Base-by-base conservation (phyloP, 1,284 basidiomycete species). In the Moesziomyces sp. region DNA sequence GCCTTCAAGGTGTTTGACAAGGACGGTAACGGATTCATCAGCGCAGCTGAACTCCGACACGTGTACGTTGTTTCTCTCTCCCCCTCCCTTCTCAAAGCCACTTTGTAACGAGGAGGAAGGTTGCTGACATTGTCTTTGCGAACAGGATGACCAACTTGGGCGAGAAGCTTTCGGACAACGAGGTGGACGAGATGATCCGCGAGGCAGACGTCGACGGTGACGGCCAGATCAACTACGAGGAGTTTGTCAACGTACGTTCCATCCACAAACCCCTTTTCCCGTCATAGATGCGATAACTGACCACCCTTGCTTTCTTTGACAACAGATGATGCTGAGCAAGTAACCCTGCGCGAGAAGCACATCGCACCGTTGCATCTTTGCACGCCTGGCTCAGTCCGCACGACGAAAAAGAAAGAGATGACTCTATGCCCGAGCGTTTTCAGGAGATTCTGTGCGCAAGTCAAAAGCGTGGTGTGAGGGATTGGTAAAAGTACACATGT, bases 171-270 rank as follows among this genome's bases (percentile, higher is more conserved):
- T 90, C 93, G 18, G 94, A 97, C 81, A 89, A 86, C 40, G 96
- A 98, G 86, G 93, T 98, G 68, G 92, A 95, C 78, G 94, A 97
- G 87, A 98, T 99, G 96, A 98, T 99, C 85, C 90, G 94, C 62
- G 96, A 98, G 86, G 96, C 96, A 57, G 96, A 99, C 85, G 89
- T 93, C 54, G 94, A 98, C 83, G 95, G 93, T 45, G 93, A 95
- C 84, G 93, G 93, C 92, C 86, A 92, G 64, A 81, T 83, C 67
- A 83, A 81, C 71, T 81, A 93, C 85, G 92, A 92, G 83, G 89
- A 85, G 77, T 75, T 88, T 74, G 87, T 88, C 61, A 86, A 86
- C 77, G 87, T 88, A 85, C 43, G 21, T 21, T 21, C 2, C 21
- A 21, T 21, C 21, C 21, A 21, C 21, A 21, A 21, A 21, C 21